Conservation (phyloP, 2,329 filamentous ascomycete species). For the Tolypocladium guangdongense region DNA sequence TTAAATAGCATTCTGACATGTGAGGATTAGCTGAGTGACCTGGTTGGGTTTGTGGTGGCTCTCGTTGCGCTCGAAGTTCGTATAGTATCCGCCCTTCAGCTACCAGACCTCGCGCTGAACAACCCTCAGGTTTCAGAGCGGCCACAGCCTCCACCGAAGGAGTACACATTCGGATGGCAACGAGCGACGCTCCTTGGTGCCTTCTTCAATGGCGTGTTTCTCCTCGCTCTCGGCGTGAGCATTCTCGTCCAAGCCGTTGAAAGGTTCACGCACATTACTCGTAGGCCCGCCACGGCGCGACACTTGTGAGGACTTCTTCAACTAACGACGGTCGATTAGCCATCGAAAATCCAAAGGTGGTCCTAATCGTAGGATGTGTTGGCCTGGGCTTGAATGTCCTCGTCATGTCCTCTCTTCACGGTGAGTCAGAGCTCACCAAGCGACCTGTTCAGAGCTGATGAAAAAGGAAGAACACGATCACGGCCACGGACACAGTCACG, state of each 20-base stretch:
- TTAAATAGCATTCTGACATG: not conserved
- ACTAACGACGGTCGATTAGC: slow-evolving; percentile 25
- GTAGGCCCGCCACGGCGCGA: slow-evolving; percentile 22
- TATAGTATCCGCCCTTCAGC: not conserved
- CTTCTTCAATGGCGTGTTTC: slow-evolving; percentile 72
- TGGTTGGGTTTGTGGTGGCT: slow-evolving; percentile 59
- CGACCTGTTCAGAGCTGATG: not conserved
- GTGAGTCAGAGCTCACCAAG: slow-evolving; percentile 21
- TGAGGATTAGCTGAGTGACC: slow-evolving; percentile 49
- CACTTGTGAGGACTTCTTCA: slow-evolving; percentile 1
- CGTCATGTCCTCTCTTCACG: slow-evolving; percentile 54
- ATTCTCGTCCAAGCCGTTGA: slow-evolving; percentile 66
- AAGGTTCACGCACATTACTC: slow-evolving; percentile 48
- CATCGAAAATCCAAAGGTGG: slow-evolving; percentile 52
- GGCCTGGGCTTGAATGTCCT: slow-evolving; percentile 59
- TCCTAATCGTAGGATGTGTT: slow-evolving; percentile 58
- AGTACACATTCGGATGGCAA: slow-evolving; percentile 60
- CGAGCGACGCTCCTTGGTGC: slow-evolving; percentile 61
- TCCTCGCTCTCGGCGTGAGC: slow-evolving; percentile 60
- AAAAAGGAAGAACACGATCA: slow-evolving; percentile 25
- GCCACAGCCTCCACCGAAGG: slow-evolving; percentile 37
- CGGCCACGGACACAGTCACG: slow-evolving; percentile 11
- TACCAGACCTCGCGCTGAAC: not conserved
- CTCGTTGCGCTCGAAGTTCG: slow-evolving; percentile 51
- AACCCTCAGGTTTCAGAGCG: slow-evolving; percentile 43